phyloP scores from a whole-genome alignment of 2,329 filamentous ascomycete genomes.

The Fusarium graminum region DNA sequence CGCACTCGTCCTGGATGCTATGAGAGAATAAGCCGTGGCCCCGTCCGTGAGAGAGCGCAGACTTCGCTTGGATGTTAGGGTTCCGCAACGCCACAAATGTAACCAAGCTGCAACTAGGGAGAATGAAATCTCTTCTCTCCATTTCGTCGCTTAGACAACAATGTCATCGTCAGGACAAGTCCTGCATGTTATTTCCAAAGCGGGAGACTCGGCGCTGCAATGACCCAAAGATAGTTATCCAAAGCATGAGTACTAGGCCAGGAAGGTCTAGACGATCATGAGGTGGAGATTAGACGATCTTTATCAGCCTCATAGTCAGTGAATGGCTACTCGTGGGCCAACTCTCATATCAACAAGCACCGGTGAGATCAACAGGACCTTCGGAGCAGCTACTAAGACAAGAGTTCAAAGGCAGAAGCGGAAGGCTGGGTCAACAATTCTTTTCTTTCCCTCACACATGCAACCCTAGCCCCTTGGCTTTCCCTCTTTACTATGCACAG shows the following conservation, averaged over 20 bases:
- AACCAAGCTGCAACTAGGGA: not conserved
- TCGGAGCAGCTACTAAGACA: not conserved
- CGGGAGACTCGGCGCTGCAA: not conserved
- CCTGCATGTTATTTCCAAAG: slow-evolving; percentile 1
- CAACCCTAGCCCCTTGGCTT: not conserved
- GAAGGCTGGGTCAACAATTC: not conserved
- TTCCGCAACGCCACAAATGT: not conserved
- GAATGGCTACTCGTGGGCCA: not conserved
- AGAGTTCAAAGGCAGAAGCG: not conserved
- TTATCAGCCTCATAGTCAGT: not conserved
- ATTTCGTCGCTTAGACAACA: not conserved
- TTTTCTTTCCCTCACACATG: not conserved
- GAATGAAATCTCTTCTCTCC: not conserved
- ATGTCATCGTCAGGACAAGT: not conserved
- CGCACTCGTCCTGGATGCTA: not conserved
- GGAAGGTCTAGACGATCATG: not conserved
- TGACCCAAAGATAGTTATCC: not conserved
- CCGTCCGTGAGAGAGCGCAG: not conserved
- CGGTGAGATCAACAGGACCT: not conserved
- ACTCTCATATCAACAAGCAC: no score
- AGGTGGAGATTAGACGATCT: not conserved
- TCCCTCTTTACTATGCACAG: not conserved
- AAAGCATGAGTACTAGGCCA: no score
- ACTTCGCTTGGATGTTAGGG: not conserved
- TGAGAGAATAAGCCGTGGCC: not conserved